Base-by-base conservation (phyloP, 495 filamentous ascomycete species). In the Aspergillus mulundensis region DNA sequence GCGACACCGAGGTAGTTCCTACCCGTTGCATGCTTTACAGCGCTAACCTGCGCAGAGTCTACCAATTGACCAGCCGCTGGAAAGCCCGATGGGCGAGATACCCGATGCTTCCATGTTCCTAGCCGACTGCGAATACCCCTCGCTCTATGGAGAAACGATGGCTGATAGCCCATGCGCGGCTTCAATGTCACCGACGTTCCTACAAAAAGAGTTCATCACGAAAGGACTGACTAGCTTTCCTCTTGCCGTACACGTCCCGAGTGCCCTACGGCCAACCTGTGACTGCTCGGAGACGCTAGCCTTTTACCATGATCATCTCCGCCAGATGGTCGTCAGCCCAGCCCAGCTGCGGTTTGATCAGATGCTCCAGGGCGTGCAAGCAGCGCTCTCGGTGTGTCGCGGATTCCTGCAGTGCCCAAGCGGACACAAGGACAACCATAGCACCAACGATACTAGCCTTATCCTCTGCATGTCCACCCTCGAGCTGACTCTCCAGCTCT, bases 381-480 rank as follows among this genome's bases (percentile, higher is more conserved):
- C 64, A 5, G 68, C 72, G 3, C 64, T 76, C 21, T 59, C 62
- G 4, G 61, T 66, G 28, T 73, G 69, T 32, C 72, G 62, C 14
- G 53, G 64, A 14, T 75, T 75, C 57, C 40, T 77, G 16, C 67
- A 70, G 39, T 76, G 75, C 48, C 54, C 51, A 0, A 59, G 58
- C 48, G 76, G 75, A 20, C 60, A 59, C 40, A 77, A 75, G 47
- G 73, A 71, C 19, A 65, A 57, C 32, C 76, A 75, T 44, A 72
- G 67, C 21, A 65, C 57, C 51, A 36, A 53, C 24, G 39, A 36
- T 19, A 56, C 66, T 3, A 70, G 69, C 40, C 42, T 70, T 21
- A 60, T 73, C 3, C 58, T 71, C 10, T 63, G 66, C 21, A 66
- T 70, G 21, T 73, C 70, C 1, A 65, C 66, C 0, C 56, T 76